Evolutionary conservation across 768 basidiomycete species (phyloP).

Genomic region (Leucocoprinus leucothites): DNA sequence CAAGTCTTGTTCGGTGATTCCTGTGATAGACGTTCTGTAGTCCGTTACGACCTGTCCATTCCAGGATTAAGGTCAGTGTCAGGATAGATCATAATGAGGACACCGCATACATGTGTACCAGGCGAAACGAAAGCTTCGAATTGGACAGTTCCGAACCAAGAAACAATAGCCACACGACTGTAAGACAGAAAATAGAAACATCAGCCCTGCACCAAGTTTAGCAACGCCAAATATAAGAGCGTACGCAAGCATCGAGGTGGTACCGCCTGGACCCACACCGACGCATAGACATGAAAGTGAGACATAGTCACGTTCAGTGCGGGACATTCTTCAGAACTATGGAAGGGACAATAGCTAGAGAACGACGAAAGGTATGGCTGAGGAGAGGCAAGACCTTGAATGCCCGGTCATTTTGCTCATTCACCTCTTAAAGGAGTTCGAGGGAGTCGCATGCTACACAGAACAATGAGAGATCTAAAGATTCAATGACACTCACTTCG

Average conservation of each 20-base stretch:
- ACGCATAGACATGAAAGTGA: conserved; percentile 66
- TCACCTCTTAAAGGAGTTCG: neutral
- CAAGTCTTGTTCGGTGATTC: conserved; percentile 40
- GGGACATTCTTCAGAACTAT: conserved; percentile 30
- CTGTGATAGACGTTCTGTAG: conserved; percentile 66
- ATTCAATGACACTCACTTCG: no score
- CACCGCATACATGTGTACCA: conserved; percentile 40
- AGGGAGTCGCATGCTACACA: neutral
- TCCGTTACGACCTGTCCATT: conserved; percentile 51
- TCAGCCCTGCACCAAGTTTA: neutral
- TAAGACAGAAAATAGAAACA: neutral
- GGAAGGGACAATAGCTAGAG: neutral
- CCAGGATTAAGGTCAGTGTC: neutral
- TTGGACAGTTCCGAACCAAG: conserved; percentile 54
- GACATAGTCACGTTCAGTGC: conserved; percentile 42
- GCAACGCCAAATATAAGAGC: conserved; percentile 21
- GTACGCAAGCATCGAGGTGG: conserved; percentile 81
- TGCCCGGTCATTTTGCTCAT: no score
- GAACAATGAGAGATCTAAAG: no score
- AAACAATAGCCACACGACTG: conserved; percentile 49
- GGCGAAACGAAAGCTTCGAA: conserved; percentile 68
- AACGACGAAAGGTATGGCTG: neutral
- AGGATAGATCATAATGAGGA: neutral
- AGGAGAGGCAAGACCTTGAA: no score
- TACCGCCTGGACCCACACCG: conserved; percentile 80